These are phyloP conservation scores for Candida ovalis DNA, from an alignment of 805 yeast genomes.

Conservation along the genomic window DNA sequence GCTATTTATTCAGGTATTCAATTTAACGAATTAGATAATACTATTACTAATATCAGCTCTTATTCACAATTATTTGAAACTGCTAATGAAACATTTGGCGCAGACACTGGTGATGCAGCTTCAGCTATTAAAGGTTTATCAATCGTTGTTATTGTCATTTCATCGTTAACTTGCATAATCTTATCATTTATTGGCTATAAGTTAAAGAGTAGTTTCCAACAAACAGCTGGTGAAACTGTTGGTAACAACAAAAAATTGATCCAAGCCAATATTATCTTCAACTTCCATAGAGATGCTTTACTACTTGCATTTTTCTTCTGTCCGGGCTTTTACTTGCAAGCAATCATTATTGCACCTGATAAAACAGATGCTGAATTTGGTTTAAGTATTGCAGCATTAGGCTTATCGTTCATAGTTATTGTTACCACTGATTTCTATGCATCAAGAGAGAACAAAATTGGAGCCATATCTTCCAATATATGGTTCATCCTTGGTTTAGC, in stretches of 20 bases:
- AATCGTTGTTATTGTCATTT: constrained; percentile 36
- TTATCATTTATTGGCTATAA: constrained; percentile 28
- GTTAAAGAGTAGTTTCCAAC: constrained; percentile 15
- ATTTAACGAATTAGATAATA: constrained; percentile 32
- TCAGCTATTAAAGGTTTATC: constrained; percentile 35
- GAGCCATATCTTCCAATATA: constrained; percentile 22
- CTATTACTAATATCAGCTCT: constrained; percentile 18
- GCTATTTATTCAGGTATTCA: constrained; percentile 42
- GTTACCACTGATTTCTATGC: constrained; percentile 34
- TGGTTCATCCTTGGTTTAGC: constrained; percentile 34
- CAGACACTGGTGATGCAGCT: constrained; percentile 20
- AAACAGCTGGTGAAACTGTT: constrained; percentile 23
- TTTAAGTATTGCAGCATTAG: constrained; percentile 29
- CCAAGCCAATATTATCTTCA: constrained; percentile 33
- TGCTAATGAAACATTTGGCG: constrained; percentile 2
- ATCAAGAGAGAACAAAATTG: constrained; percentile 28
- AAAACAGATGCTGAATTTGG: constrained; percentile 37
- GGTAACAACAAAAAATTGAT: constrained; percentile 36
- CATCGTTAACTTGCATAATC: constrained; percentile 33
- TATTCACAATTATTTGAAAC: constrained; percentile 11
- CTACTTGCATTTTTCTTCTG: constrained; percentile 37
- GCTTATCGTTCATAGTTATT: constrained; percentile 30
- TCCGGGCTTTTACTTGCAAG: constrained; percentile 41
- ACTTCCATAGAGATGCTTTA: constrained; percentile 34
- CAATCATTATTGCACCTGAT: constrained; percentile 37